phyloP scores from a whole-genome alignment of 768 basidiomycete species.

The Trametes sanguinea region DNA sequence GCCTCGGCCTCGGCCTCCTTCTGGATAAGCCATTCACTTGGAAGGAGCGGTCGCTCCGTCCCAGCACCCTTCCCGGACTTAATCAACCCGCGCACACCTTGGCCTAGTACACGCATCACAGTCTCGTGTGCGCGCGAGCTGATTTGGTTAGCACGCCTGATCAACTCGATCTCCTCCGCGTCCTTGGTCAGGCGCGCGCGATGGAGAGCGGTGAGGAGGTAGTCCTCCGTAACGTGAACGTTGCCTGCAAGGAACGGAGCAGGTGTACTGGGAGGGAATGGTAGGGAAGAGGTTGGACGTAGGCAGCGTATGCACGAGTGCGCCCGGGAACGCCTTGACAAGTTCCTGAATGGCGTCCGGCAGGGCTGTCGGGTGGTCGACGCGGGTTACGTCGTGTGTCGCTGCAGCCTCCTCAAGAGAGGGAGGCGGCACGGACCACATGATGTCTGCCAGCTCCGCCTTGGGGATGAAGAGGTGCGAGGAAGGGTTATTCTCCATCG shows the following conservation, averaged over 20 bases:
- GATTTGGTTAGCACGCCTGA: constrained; percentile 81
- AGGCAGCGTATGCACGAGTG: constrained; percentile 69
- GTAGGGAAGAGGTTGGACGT: constrained; percentile 53
- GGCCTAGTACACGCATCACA: constrained; percentile 88
- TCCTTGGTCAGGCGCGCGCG: constrained; percentile 80
- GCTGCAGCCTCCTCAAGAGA: constrained; percentile 57
- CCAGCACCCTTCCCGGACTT: constrained; percentile 44
- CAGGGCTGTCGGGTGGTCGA: constrained; percentile 54
- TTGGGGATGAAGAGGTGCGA: constrained; percentile 79
- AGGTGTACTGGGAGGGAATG: constrained; percentile 46
- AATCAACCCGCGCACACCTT: constrained; percentile 62
- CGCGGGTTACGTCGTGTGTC: constrained; percentile 60
- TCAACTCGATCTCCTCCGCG: constrained; percentile 67
- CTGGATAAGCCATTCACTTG: constrained; percentile 85
- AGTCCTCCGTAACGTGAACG: constrained; percentile 51
- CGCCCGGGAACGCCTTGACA: constrained; percentile 50
- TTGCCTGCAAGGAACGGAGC: constrained; percentile 38
- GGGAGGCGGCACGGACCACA: constrained; percentile 90
- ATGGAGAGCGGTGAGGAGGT: constrained; percentile 80
- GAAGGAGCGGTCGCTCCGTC: constrained; percentile 53
- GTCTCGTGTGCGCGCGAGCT: constrained; percentile 89
- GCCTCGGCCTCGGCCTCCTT: constrained; percentile 95
- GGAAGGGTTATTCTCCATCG: constrained; percentile 43
- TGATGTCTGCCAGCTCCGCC: constrained; percentile 66
- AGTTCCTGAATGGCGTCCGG: constrained; percentile 47